Evolutionary conservation across 2,329 filamentous ascomycete species (phyloP), one percentile per base, ranked within the genome.

Genomic region (Juglanconis sp.): DNA sequence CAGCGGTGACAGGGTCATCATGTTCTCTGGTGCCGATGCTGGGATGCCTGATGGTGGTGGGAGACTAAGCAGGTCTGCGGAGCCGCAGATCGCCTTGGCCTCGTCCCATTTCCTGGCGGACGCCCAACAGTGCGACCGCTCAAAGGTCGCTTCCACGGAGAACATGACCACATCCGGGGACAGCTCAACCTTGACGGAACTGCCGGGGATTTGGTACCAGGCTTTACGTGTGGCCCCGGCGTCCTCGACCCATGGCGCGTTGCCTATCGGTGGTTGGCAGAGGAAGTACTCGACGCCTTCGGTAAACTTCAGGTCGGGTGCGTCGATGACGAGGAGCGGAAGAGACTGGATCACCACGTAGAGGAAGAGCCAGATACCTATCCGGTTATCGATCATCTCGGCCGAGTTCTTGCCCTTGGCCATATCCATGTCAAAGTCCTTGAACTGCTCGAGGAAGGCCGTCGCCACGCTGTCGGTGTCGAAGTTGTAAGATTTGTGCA

Each of bases 211-310:
- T 65, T 89, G 85, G 72, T 90, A 91, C 89, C 89, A 91, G 68
- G 86, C 85, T 76, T 86, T 87, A 66, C 84, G 82, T 13, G 88
- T 82, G 52, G 85, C 77, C 38, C 81, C 79, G 42, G 84, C 83
- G 56, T 89, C 88, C 57, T 86, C 83, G 50, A 87, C 79, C 91
- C 91, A 95, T 0, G 91, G 90, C 0, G 86, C 80, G 57, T 87
- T 87, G 17, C 87, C 88, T 68, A 89, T 84, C 0, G 90, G 87
- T 4, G 89, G 85, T 69, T 91, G 82, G 72, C 90, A 93, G 34
- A 94, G 78, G 76, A 94, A 95, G 74, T 94, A 92, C 71, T 94
- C 91, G 2, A 91, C 88, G 1, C 84, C 87, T 54, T 91, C 84
- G 0, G 85, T 88, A 70, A 82, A 87, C 57, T 81, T 82, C 49